phyloP scores from a whole-genome alignment of 768 basidiomycete species.

The Podaxis sp. region DNA sequence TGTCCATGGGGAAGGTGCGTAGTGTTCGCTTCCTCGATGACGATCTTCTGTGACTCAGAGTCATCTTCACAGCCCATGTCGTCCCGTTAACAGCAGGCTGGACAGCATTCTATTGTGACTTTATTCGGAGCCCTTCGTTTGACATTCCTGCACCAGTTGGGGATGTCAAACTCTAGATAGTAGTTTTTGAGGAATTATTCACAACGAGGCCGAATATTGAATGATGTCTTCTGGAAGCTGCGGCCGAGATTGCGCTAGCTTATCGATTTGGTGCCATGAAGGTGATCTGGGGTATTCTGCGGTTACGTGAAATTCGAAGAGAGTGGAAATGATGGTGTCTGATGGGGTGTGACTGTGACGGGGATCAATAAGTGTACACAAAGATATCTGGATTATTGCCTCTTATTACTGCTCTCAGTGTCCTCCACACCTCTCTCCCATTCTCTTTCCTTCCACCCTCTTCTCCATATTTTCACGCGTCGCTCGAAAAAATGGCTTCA shows the following conservation, averaged over 20 bases:
- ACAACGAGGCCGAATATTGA: not conserved
- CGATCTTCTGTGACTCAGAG: not conserved
- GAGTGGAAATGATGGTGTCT: not conserved
- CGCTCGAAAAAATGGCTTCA: conserved; percentile 52
- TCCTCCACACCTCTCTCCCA: conserved; percentile 25
- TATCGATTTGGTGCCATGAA: conserved; percentile 10
- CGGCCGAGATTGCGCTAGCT: not conserved
- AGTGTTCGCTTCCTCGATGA: not conserved
- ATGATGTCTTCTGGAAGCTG: not conserved
- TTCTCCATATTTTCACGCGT: conserved; percentile 32
- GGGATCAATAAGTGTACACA: conserved; percentile 26
- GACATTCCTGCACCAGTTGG: conserved; percentile 17
- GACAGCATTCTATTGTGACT: conserved; percentile 73
- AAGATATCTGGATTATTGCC: conserved; percentile 29
- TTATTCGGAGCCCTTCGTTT: conserved; percentile 50
- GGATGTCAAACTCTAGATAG: not conserved
- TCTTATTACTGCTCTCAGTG: conserved; percentile 16
- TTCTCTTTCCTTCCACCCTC: conserved; percentile 22
- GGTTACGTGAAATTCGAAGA: conserved; percentile 1
- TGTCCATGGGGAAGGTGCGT: conserved; percentile 76
- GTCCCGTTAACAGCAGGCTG: conserved; percentile 77
- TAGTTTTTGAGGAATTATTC: not conserved
- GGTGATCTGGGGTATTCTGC: not conserved
- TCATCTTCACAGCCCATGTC: conserved; percentile 63
- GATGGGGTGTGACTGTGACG: conserved; percentile 13